phyloP scores from a whole-genome alignment of 2,329 filamentous ascomycete genomes.

The Nemania diffusa region DNA sequence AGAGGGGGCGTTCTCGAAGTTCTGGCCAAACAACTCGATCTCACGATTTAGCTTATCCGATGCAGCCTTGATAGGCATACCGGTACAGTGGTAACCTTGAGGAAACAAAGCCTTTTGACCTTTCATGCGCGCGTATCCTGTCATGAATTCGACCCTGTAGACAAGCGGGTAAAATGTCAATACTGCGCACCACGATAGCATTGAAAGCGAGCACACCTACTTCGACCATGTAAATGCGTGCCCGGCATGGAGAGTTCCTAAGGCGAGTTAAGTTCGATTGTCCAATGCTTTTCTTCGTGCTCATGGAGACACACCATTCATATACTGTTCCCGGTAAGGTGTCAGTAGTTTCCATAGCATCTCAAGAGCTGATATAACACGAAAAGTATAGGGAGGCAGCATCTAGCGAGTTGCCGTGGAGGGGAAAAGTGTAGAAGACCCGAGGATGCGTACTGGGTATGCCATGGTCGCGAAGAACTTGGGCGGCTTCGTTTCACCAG shows the following conservation, averaged over 20 bases:
- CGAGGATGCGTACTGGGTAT: constrained; percentile 48
- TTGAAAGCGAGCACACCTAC: constrained; percentile 32
- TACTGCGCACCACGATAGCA: too few species aligned
- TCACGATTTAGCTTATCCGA: constrained; percentile 35
- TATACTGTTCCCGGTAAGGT: constrained; percentile 44
- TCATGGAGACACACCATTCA: constrained; percentile 67
- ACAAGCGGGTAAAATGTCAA: not conserved
- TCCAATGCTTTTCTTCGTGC: not conserved
- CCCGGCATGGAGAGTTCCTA: constrained; percentile 79
- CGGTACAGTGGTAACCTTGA: constrained; percentile 30
- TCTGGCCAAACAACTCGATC: constrained; percentile 33
- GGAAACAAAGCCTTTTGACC: constrained; percentile 74
- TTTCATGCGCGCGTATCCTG: constrained; percentile 88
- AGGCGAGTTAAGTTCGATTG: not conserved
- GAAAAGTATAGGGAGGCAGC: not conserved
- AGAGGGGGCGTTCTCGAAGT: constrained; percentile 60
- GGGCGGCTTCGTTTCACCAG: constrained; percentile 80
- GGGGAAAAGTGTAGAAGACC: not conserved
- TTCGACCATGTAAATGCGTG: constrained; percentile 94
- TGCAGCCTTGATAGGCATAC: constrained; percentile 35
- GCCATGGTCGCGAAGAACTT: constrained; percentile 83
- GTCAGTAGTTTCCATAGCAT: constrained; percentile 11
- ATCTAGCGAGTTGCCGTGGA: not conserved
- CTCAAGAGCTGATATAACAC: not conserved
- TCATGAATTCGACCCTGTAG: constrained; percentile 74